phyloP scores from a whole-genome alignment of 805 yeast species.

The Ogataea ganodermae region DNA sequence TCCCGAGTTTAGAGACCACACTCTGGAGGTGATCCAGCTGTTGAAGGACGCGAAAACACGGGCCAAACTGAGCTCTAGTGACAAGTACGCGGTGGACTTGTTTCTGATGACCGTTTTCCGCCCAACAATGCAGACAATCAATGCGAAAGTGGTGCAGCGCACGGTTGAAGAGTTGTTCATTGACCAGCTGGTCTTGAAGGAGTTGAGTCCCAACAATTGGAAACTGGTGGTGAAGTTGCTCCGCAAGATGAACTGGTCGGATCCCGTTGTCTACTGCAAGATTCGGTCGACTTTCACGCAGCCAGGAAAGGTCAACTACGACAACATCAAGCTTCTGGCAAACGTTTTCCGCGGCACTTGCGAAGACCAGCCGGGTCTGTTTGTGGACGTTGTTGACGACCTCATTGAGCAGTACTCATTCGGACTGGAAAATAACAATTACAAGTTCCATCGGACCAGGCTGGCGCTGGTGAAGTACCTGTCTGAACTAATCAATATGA shows the following conservation, averaged over 20 bases:
- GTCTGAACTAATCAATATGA: constrained; percentile 53
- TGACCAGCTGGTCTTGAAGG: constrained; percentile 51
- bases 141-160: constrained; percentile 24
- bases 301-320: constrained; percentile 64
- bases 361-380: constrained; percentile 41
- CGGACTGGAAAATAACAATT: constrained; percentile 68
- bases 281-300: constrained; percentile 48
- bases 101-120: constrained; percentile 58
- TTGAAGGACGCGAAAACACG: constrained; percentile 52
- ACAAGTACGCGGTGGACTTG: constrained; percentile 59
- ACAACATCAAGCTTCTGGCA: constrained; percentile 53
- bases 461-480: constrained; percentile 62
- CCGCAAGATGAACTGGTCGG: constrained; percentile 48
- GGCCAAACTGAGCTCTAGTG: constrained; percentile 51
- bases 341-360: constrained; percentile 42
- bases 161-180: constrained; percentile 52
- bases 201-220: constrained; percentile 42
- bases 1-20: constrained; percentile 57
- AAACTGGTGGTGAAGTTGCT: constrained; percentile 41
- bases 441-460: constrained; percentile 58
- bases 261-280: constrained; percentile 35
- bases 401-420: constrained; percentile 61
- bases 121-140: constrained; percentile 44
- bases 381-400: constrained; percentile 56
- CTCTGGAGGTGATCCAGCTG: constrained; percentile 62